Conservation (phyloP, 306 rosid genomes). For the Hippophae tibetana region DNA sequence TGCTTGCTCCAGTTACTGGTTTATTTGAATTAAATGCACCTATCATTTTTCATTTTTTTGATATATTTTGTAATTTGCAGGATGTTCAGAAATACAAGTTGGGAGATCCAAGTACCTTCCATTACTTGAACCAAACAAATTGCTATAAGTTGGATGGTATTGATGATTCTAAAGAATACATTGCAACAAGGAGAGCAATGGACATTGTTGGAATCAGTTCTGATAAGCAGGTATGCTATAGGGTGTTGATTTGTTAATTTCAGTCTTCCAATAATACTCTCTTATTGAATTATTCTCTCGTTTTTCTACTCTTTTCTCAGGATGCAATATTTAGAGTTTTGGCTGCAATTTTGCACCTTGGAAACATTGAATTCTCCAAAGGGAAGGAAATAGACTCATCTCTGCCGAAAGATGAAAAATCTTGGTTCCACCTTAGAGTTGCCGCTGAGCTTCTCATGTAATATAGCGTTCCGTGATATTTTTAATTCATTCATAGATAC, state of each 20-base stretch:
- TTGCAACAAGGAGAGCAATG: conserved; percentile 84
- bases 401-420: conserved; percentile 79
- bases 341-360: conserved; percentile 96
- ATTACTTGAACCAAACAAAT: conserved; percentile 86
- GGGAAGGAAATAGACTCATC: conserved; percentile 91
- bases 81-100: conserved; percentile 69
- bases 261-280: conserved; percentile 16
- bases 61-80: conserved; percentile 25
- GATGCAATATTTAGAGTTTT: conserved; percentile 96
- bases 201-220: conserved; percentile 85
- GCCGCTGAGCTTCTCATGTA: conserved; percentile 93
- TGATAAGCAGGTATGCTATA: conserved; percentile 68
- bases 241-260: conserved; percentile 18
- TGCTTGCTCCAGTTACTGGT: too few relatives aligned
- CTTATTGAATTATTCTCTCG: conserved; percentile 13
- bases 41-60: conserved; percentile 7
- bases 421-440: conserved; percentile 69
- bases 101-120: conserved; percentile 77
- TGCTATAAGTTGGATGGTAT: conserved; percentile 78
- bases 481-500: conserved; percentile 17
- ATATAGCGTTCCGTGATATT: conserved; percentile 17
- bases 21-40: background rate
- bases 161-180: conserved; percentile 76
- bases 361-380: conserved; percentile 89
- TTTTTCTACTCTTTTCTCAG: conserved; percentile 27